phyloP scores from a whole-genome alignment of 768 basidiomycete species.

The Kwoniella bestiolae region DNA sequence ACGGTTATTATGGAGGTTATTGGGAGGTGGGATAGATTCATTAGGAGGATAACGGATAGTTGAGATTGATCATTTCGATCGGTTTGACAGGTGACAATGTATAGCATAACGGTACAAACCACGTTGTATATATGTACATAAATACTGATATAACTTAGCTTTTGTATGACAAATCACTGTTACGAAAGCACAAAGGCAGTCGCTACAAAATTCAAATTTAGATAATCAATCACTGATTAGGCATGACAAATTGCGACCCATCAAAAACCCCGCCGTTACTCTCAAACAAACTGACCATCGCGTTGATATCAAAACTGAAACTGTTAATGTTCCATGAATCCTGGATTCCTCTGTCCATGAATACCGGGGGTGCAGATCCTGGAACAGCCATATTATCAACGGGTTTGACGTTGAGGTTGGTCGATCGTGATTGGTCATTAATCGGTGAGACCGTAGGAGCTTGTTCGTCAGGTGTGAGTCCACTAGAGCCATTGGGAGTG shows the following conservation, averaged over 20 bases:
- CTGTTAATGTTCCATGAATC: constrained; percentile 25
- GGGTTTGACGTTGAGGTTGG: neutral
- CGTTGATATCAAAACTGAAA: constrained; percentile 26
- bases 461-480: neutral
- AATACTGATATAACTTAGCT: neutral
- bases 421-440: neutral
- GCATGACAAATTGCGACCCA: constrained; percentile 5
- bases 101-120: neutral
- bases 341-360: neutral
- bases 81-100: neutral
- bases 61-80: neutral
- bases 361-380: neutral
- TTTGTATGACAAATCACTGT: neutral
- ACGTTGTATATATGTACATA: neutral
- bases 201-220: neutral
- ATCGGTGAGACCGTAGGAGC: neutral
- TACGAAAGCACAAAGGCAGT: neutral
- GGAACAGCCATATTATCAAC: neutral
- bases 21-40: constrained; percentile 50
- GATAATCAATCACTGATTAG: neutral
- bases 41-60: constrained; percentile 16
- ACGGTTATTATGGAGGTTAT: constrained; percentile 44
- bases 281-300: constrained; percentile 22
- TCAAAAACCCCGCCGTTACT: constrained; percentile 19
- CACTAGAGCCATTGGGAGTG: constrained; percentile 7